phyloP scores from a whole-genome alignment of 2,329 filamentous ascomycete species.

The Epicoccum nigrum region DNA sequence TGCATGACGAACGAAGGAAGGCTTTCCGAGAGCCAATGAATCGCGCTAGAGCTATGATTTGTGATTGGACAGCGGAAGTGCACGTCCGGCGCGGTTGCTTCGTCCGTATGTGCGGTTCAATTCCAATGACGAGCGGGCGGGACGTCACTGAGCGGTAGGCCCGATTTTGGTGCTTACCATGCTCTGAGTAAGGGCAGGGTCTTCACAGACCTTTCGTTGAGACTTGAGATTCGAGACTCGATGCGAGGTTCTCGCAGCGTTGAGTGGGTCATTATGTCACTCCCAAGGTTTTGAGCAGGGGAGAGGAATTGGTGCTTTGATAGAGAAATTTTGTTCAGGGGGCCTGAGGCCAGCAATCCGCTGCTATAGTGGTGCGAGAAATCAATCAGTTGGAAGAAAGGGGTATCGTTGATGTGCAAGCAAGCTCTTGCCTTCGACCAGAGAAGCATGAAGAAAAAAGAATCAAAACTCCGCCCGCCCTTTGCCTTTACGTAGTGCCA shows the following conservation, averaged over 20 bases:
- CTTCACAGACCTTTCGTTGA: neutral
- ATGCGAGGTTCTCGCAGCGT: neutral
- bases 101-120: neutral
- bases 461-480: neutral
- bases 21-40: slow-evolving; percentile 8
- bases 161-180: slow-evolving; percentile 1
- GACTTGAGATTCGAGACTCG: neutral
- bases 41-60: neutral
- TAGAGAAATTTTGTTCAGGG: too few relatives aligned
- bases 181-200: neutral
- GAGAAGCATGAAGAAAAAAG: neutral
- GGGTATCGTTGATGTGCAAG: slow-evolving; percentile 11
- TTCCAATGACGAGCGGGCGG: neutral
- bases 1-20: slow-evolving; percentile 1
- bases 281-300: too few relatives aligned
- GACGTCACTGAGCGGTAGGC: neutral
- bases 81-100: neutral
- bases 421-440: slow-evolving; percentile 4
- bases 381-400: neutral
- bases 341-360: too few relatives aligned
- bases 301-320: too few relatives aligned
- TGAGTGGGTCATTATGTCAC: neutral
- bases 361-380: too few relatives aligned
- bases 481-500: neutral
- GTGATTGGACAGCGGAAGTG: slow-evolving; percentile 3